Conservation (phyloP, 2,329 filamentous ascomycete species). For the Dactylella cylindrospora region DNA sequence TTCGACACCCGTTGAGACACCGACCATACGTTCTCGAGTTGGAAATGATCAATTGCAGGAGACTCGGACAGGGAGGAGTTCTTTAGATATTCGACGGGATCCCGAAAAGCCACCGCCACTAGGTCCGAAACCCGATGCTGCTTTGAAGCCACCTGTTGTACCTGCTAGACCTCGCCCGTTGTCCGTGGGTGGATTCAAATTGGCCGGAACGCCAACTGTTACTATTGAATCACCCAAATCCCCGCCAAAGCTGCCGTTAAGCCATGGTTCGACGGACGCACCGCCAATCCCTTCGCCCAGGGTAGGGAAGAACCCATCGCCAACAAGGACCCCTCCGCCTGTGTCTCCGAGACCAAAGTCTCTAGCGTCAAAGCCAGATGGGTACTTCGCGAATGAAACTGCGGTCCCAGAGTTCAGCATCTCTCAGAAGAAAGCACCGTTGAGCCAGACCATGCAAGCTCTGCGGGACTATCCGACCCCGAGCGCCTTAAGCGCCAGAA, state of each 20-base stretch:
- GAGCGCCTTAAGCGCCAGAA: conserved; percentile 29
- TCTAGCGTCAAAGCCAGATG: conserved; percentile 34
- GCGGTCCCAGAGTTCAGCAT: conserved; percentile 30
- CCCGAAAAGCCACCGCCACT: conserved; percentile 42
- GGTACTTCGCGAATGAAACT: conserved; percentile 23
- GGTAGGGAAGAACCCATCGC: conserved; percentile 35
- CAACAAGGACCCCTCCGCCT: conserved; percentile 46
- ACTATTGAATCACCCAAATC: conserved; percentile 47
- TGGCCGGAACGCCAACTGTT: conserved; percentile 45
- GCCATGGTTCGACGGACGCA: conserved; percentile 4
- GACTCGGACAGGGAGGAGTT: conserved; percentile 48
- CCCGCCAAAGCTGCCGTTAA: conserved; percentile 38
- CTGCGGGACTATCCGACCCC: conserved; percentile 40
- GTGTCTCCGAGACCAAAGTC: conserved; percentile 39
- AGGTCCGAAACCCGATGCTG: conserved; percentile 16
- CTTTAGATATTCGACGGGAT: conserved; percentile 43
- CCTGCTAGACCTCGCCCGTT: conserved; percentile 29
- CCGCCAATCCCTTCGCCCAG: conserved; percentile 31
- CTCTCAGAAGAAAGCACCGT: conserved; percentile 34
- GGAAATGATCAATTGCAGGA: conserved; percentile 43
- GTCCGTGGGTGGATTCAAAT: conserved; percentile 27
- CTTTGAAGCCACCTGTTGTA: conserved; percentile 22
- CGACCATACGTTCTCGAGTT: conserved; percentile 48
- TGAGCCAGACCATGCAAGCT: conserved; percentile 43
- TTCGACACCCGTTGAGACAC: conserved; percentile 52